phyloP scores from a whole-genome alignment of 108 stramenopile genomes.

The Asterionellopsis glacialis region DNA sequence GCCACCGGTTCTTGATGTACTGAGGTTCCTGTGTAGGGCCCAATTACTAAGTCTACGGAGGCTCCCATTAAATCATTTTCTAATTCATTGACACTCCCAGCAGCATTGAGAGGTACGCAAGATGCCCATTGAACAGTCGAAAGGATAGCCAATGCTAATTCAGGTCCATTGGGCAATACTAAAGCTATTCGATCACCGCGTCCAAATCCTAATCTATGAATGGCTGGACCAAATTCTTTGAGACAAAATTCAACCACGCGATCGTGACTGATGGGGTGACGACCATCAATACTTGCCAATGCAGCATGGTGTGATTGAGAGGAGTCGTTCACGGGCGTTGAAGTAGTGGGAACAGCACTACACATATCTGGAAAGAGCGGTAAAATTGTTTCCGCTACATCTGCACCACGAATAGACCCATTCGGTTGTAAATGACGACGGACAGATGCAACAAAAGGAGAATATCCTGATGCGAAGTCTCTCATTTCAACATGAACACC shows the following conservation, averaged over 20 bases:
- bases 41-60: slow-evolving; percentile 24
- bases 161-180: slow-evolving; percentile 54
- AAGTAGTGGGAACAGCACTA: slow-evolving; percentile 27
- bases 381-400: slow-evolving; percentile 39
- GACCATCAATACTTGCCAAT: slow-evolving; percentile 8
- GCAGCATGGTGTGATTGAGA: background rate
- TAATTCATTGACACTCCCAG: slow-evolving; percentile 35
- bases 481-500: no score
- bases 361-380: slow-evolving; percentile 42
- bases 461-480: no score
- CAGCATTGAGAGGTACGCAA: slow-evolving; percentile 46
- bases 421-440: slow-evolving; percentile 41
- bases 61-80: slow-evolving; percentile 27
- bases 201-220: slow-evolving; percentile 41
- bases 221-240: slow-evolving; percentile 26
- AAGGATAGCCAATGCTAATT: slow-evolving; percentile 43
- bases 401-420: slow-evolving; percentile 38
- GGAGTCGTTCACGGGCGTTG: background rate
- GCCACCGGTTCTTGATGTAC: no score
- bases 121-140: slow-evolving; percentile 36
- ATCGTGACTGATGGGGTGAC: slow-evolving; percentile 26
- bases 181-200: slow-evolving; percentile 39
- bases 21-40: background rate
- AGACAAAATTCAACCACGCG: slow-evolving; percentile 39
- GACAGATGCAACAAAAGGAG: slow-evolving; percentile 37